Conservation (phyloP, 164 flowering plant species). For the Magnolia sinica region DNA sequence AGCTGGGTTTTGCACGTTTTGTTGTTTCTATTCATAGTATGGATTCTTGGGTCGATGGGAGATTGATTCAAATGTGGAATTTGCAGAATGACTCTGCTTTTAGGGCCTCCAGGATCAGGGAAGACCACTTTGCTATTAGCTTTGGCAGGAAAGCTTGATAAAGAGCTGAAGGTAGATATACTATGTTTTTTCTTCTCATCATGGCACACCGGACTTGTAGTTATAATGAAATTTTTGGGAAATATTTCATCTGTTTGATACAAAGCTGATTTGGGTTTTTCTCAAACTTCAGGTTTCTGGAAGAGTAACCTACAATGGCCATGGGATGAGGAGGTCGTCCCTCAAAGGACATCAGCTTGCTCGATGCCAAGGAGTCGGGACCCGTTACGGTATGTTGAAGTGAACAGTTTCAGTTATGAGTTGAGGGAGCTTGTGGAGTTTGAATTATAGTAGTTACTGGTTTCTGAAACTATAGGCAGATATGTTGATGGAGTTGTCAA, state of each 20-base stretch:
- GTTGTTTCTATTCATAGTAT: not conserved
- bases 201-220: not conserved
- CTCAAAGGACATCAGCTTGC: constrained; percentile 66
- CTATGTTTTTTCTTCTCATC: not conserved
- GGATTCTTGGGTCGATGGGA: not conserved
- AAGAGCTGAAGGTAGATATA: constrained; percentile 37
- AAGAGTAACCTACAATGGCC: constrained; percentile 67
- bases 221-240: not conserved
- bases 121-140: constrained; percentile 34
- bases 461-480: not conserved
- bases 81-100: constrained; percentile 37
- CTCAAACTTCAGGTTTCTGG: constrained; percentile 40
- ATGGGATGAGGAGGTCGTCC: constrained; percentile 66
- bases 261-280: constrained; percentile 7
- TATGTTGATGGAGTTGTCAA: constrained; percentile 52
- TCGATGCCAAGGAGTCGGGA: constrained; percentile 63
- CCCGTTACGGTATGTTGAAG: constrained; percentile 44
- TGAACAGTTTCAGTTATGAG: not conserved
- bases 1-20: not conserved
- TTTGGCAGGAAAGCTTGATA: constrained; percentile 42
- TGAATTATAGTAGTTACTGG: not conserved
- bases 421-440: not conserved
- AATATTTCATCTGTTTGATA: not conserved
- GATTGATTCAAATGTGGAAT: not conserved
- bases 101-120: constrained; percentile 38